Base-by-base conservation (phyloP, 1,284 basidiomycete species). In the Ganoderma lucidum region DNA sequence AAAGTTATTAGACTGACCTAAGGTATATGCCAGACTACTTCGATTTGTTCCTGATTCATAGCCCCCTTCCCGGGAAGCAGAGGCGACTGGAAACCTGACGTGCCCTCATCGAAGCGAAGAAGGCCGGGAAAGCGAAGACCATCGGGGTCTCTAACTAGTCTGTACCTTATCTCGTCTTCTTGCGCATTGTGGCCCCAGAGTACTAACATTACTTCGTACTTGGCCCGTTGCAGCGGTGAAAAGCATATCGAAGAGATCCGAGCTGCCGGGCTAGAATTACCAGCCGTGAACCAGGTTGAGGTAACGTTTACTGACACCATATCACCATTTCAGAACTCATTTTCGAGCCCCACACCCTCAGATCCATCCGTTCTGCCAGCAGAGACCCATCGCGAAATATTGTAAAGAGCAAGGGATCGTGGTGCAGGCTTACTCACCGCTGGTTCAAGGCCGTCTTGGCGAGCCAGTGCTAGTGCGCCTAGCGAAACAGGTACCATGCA, bases 281-380 rank as follows among this genome's bases (percentile, higher is more conserved):
- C 95, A 1, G 83, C 89, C 0, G 89, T 96, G 62, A 96, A 96
- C 80, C 95, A 97, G 78, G 89, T 96, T 65, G 92, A 96, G 83
- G 91, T 88, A 73, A 35, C 45, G 0, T 9, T n/a, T 15, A 28
- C 12, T 19, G 14, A 44, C 10, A 2, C 1, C 10, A 5, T 39
- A 3, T 32, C n/a, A 35, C 8, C n/a, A 19, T 4, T 9, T 55
- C 39, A 30, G 10, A 32, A 35, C 42, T 35, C 14, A 19, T 37
- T 23, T n/a, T n/a, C n/a, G 44, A 56, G 15, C 30, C 8, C 6
- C 19, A 9, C 32, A 12, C 30, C 6, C 30, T 17, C 37, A 94
- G 88, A 83, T 96, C 4, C 94, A 96, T 75, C 94, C 95, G 0
- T 89, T 93, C 74, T 96, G 93, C 80, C 94, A 96, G 77, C 94